Evolutionary conservation across 108 stramenopile species (phyloP).

Genomic region (Nitzschia sp.): DNA sequence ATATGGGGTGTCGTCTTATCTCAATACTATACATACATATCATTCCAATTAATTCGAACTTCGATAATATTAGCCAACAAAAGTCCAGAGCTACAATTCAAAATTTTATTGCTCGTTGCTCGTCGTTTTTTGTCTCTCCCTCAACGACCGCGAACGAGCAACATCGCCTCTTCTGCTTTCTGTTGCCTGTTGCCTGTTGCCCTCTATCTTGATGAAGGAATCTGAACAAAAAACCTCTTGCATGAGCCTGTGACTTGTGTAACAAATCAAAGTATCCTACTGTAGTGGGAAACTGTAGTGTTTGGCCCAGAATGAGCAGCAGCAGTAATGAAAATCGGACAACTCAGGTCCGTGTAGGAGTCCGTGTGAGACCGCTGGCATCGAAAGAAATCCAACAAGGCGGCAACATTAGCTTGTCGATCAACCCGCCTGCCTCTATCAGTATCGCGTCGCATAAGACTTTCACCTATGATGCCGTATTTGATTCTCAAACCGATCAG

Average conservation of each 20-base stretch:
- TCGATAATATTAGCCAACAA: constrained; percentile 1
- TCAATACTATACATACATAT: too few relatives aligned
- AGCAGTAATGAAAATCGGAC: background rate
- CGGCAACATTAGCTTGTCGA: constrained; percentile 56
- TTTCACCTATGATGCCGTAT: constrained; percentile 84
- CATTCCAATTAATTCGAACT: background rate
- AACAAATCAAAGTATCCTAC: too few relatives aligned
- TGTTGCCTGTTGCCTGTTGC: too few relatives aligned
- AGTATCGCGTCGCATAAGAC: constrained; percentile 49
- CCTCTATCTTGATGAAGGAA: too few relatives aligned
- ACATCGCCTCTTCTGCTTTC: too few relatives aligned
- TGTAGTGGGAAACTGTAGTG: background rate
- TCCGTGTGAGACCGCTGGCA: constrained; percentile 78
- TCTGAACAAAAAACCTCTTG: too few relatives aligned
- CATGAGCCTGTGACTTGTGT: too few relatives aligned
- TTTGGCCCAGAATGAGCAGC: background rate
- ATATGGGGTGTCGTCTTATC: too few relatives aligned
- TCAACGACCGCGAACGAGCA: background rate
- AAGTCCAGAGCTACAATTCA: background rate
- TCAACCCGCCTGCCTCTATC: constrained; percentile 43
- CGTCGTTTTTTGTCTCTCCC: background rate
- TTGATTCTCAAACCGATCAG: constrained; percentile 52
- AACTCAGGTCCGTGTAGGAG: constrained; percentile 66
- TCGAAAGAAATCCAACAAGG: constrained; percentile 66
- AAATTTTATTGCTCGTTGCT: background rate